Evolutionary conservation across 495 filamentous ascomycete species (phyloP).

Genomic region (Aspergillus heteromorphus): DNA sequence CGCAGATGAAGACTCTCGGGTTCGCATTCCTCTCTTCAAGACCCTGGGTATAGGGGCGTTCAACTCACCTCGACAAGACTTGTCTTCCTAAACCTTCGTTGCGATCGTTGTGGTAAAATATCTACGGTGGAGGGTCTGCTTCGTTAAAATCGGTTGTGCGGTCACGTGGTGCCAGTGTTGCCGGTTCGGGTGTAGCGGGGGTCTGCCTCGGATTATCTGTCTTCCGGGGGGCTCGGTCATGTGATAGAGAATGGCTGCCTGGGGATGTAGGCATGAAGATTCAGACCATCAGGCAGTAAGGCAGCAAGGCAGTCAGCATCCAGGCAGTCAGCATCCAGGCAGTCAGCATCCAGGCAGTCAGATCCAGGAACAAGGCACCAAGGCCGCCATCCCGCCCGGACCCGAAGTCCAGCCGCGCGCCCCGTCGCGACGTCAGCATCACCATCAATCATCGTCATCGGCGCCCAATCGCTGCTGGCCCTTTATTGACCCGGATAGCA

Average conservation of each 20-base stretch:
- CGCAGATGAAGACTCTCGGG: not conserved
- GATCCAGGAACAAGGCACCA: not conserved
- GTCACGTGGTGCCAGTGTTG: slow-evolving; percentile 30
- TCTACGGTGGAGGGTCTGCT: slow-evolving; percentile 22
- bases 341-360: not conserved
- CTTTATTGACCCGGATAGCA: slow-evolving; percentile 3
- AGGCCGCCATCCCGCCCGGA: not conserved
- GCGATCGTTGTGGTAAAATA: slow-evolving; percentile 33
- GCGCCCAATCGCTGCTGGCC: not conserved
- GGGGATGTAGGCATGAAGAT: not conserved
- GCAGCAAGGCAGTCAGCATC: too few relatives aligned
- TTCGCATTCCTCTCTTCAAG: not conserved
- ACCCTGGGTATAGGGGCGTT: not conserved
- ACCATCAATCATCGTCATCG: slow-evolving; percentile 4
- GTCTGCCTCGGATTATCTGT: slow-evolving; percentile 1
- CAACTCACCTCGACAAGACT: slow-evolving; percentile 48
- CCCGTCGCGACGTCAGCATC: not conserved
- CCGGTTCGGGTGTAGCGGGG: slow-evolving; percentile 9
- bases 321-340: too few relatives aligned
- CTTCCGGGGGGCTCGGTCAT: slow-evolving; percentile 8
- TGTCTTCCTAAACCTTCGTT: slow-evolving; percentile 54
- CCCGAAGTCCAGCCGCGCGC: not conserved
- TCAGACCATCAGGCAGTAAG: too few relatives aligned
- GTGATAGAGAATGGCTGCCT: slow-evolving; percentile 6
- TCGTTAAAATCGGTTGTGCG: slow-evolving; percentile 46